phyloP scores from a whole-genome alignment of 2,329 filamentous ascomycete species.

The Colletotrichum somersetense region DNA sequence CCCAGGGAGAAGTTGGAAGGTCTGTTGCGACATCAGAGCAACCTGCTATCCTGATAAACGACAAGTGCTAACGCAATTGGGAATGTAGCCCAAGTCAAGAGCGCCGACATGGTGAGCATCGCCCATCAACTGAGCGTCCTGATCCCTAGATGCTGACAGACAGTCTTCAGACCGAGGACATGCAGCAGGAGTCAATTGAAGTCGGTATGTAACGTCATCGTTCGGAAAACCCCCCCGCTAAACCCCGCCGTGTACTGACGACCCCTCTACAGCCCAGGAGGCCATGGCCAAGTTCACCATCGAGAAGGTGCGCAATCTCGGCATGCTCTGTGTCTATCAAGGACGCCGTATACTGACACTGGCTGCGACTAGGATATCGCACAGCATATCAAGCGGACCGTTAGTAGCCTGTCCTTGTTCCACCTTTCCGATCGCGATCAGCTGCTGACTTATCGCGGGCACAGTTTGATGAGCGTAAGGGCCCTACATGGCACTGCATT shows the following conservation, averaged over 20 bases:
- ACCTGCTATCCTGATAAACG: conserved; percentile 5
- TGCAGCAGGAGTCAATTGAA: conserved; percentile 96
- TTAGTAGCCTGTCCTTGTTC: conserved; percentile 55
- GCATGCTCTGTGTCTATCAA: neutral
- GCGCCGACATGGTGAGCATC: conserved; percentile 90
- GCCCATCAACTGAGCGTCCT: conserved; percentile 29
- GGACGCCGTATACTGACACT: conserved; percentile 31
- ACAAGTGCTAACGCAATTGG: conserved; percentile 27
- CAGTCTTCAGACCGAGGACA: conserved; percentile 83
- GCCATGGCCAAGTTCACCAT: conserved; percentile 74
- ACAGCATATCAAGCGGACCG: conserved; percentile 94
- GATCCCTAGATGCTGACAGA: conserved; percentile 49
- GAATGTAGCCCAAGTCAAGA: conserved; percentile 90
- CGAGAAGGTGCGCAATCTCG: conserved; percentile 63
- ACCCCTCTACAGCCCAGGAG: conserved; percentile 64
- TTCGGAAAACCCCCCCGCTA: neutral
- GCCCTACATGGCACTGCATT: conserved; percentile 99
- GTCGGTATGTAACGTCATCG: conserved; percentile 76
- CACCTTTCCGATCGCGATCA: neutral
- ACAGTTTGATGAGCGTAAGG: conserved; percentile 96
- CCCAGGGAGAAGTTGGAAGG: conserved; percentile 83
- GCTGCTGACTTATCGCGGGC: conserved; percentile 17
- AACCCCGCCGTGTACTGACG: conserved; percentile 28
- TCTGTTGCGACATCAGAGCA: conserved; percentile 52
- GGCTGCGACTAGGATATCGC: conserved; percentile 80